Percentiles rank a stretch among this genome's conserved stretches.
Evolutionary conservation across 352 stramenopile genomes (phyloP).

Genomic region (Phytophthora podocarpi): DNA sequence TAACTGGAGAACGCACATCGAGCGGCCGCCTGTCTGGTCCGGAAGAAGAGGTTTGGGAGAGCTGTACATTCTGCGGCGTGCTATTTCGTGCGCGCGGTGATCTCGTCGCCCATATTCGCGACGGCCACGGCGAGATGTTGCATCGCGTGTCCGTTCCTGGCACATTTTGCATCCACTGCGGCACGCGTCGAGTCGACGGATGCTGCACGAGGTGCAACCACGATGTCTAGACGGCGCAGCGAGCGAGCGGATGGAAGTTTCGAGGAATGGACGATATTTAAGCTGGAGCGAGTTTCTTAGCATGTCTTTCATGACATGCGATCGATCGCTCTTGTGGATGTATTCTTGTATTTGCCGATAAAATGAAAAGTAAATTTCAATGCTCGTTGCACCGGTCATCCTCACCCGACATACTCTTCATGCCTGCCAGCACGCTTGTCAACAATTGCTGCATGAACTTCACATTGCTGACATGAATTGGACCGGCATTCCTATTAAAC

Average conservation of each 20-base stretch:
- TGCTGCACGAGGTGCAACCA: constrained; percentile 45
- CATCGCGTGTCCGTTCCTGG: constrained; percentile 51
- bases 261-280: constrained; percentile 33
- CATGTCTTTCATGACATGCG: neutral
- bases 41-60: constrained; percentile 49
- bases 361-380: constrained; percentile 20
- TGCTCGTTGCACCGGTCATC: too few species aligned
- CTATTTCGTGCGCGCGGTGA: constrained; percentile 44
- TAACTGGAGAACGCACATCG: neutral
- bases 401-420: too few species aligned
- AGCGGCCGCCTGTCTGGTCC: constrained; percentile 10
- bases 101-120: constrained; percentile 58
- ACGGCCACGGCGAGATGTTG: constrained; percentile 62
- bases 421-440: too few species aligned
- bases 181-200: constrained; percentile 44
- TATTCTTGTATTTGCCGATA: constrained; percentile 29
- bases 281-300: too few species aligned
- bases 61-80: constrained; percentile 57
- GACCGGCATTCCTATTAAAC: constrained; percentile 15
- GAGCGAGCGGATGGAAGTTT: neutral
- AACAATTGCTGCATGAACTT: constrained; percentile 15
- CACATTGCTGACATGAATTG: constrained; percentile 13
- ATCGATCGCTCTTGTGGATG: constrained; percentile 12
- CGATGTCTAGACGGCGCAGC: constrained; percentile 3
- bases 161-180: constrained; percentile 58